Evolutionary conservation across 768 basidiomycete species (phyloP).

Genomic region (Agrocybe praecox): DNA sequence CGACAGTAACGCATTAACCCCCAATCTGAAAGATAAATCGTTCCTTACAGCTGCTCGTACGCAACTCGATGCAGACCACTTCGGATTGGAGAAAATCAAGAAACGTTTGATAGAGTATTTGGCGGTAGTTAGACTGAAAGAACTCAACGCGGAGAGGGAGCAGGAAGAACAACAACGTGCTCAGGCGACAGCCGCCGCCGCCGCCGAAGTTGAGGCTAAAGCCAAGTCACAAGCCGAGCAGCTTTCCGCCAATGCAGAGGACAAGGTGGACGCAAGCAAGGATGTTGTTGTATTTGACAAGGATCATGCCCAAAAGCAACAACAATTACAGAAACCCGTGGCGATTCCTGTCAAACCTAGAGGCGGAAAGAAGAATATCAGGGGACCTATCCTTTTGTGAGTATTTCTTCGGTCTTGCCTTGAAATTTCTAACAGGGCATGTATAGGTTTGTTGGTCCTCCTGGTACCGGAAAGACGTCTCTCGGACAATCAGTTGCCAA

Average conservation of each 20-base stretch:
- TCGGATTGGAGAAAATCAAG: slow-evolving; percentile 92
- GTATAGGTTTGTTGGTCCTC: slow-evolving; percentile 82
- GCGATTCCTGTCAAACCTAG: slow-evolving; percentile 10
- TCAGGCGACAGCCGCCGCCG: slow-evolving; percentile 18
- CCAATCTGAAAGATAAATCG: slow-evolving; percentile 45
- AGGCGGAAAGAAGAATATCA: slow-evolving; percentile 47
- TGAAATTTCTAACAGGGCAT: slow-evolving; percentile 2
- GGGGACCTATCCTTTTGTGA: slow-evolving; percentile 75
- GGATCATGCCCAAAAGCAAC: slow-evolving; percentile 19
- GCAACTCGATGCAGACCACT: slow-evolving; percentile 90
- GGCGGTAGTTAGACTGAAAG: slow-evolving; percentile 74
- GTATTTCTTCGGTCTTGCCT: slow-evolving; percentile 15
- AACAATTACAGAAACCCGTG: slow-evolving; percentile 7
- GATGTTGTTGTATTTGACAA: slow-evolving; percentile 32
- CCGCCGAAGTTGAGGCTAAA: slow-evolving; percentile 21
- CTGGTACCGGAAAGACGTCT: slow-evolving; percentile 90
- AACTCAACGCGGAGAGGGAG: slow-evolving; percentile 44
- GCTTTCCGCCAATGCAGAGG: slow-evolving; percentile 7
- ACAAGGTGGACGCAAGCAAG: slow-evolving; percentile 20
- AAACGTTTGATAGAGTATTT: slow-evolving; percentile 90
- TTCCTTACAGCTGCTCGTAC: slow-evolving; percentile 73
- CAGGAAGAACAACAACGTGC: slow-evolving; percentile 25
- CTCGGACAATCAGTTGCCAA: slow-evolving; percentile 88
- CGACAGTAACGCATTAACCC: slow-evolving; percentile 2
- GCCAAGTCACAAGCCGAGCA: slow-evolving; percentile 18